Base-by-base conservation (phyloP, 192 early-diverging fungal genomes). In the Jimgerdemannia flammicorona region DNA sequence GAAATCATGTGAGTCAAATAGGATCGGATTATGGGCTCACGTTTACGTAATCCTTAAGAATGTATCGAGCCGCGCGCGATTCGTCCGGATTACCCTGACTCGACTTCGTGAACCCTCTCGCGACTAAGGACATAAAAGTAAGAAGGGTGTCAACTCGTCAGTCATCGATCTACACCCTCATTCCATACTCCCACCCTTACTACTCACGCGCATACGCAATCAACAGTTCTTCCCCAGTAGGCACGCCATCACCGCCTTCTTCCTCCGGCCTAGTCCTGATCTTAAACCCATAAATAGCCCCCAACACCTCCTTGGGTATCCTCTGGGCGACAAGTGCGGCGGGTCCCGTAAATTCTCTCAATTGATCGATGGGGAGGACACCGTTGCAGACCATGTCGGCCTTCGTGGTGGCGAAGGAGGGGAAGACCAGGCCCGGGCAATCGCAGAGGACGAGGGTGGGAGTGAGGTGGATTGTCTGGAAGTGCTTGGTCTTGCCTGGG, bases 401-500 rank as follows among this genome's bases (percentile, higher is more conserved):
- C 81, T 96, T 93, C 14, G 97, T 99, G 3, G 97, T 99, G 10
- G 97, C 96, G 83, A 99, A 99, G 4, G 95, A 93, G 17, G 98
- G 98, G 88, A 99, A 99, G 17, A 99, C 98, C 29, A 99, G 87
- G 78, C 98, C 98, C 66, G 98, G 98, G 85, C 98, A 99, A 85
- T 99, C 98, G 81, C 98, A 99, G 63, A 99, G 92, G 19, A 98
- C 84, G 54, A 97, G 82, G 42, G 84, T 79, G 70, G 91, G 87
- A 3, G 94, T 94, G 77, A 99, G 87, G 67, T 96, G 93, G 74
- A 99, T 95, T 43, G 98, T 98, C 86, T 99, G 98, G 86, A 99
- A 99, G 81, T 99, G 98, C 87, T 99, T 99, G 72, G 98, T 99
- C 78, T 99, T 99, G 75, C 98, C 98, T 20, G 98, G 98, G 20